These are phyloP conservation scores for Artemisia princeps DNA, from an alignment of 140 eudicot species.

Conservation along the genomic window DNA sequence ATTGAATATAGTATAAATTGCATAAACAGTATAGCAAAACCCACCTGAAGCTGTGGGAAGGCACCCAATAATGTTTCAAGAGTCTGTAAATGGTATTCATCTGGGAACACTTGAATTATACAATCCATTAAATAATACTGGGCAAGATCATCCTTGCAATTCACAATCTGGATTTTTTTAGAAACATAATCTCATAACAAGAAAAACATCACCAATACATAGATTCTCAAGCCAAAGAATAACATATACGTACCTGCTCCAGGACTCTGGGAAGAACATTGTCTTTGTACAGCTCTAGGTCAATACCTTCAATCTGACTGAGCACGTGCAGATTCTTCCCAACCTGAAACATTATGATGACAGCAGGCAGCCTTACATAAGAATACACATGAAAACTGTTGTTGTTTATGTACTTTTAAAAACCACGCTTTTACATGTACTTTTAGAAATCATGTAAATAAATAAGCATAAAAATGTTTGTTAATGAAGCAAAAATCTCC, in stretches of 20 bases:
- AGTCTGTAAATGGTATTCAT: conserved; percentile 91
- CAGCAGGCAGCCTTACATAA: conserved; percentile 29
- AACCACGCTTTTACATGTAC: no score
- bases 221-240: conserved; percentile 8
- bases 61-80: conserved; percentile 83
- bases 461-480: no score
- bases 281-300: conserved; percentile 82
- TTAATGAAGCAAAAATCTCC: no score
- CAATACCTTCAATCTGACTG: conserved; percentile 96
- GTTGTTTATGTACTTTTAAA: neutral
- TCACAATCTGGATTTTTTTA: conserved; percentile 62
- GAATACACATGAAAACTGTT: conserved; percentile 12
- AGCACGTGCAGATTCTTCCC: conserved; percentile 97
- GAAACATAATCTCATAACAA: conserved; percentile 17
- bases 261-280: conserved; percentile 81
- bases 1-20: neutral
- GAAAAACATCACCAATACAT: conserved; percentile 9
- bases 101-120: conserved; percentile 93
- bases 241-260: conserved; percentile 60
- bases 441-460: no score
- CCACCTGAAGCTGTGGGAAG: conserved; percentile 96
- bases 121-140: conserved; percentile 95
- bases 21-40: conserved; percentile 5
- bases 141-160: conserved; percentile 95
- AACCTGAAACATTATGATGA: conserved; percentile 47